phyloP scores from a whole-genome alignment of 345 rosid species.

The Salix purpurea region DNA sequence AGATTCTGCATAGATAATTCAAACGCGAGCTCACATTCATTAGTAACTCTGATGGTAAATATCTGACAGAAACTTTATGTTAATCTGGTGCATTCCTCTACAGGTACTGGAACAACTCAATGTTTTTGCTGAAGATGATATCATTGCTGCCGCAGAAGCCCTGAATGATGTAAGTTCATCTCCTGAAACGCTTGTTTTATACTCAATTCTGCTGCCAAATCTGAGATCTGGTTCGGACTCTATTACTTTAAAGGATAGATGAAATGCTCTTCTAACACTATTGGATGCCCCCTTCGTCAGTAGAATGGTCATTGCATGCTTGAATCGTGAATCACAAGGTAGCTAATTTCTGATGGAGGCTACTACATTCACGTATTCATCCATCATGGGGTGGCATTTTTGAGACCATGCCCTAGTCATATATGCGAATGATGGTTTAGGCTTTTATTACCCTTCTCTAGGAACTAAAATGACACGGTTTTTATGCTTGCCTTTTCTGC shows the following conservation, averaged over 20 bases:
- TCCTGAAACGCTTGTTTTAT: background rate
- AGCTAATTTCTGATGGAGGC: background rate
- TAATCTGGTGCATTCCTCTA: background rate
- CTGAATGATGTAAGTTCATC: conserved; percentile 63
- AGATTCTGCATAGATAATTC: background rate
- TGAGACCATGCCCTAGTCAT: background rate
- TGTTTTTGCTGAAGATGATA: conserved; percentile 68
- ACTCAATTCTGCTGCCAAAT: background rate
- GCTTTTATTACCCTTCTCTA: background rate
- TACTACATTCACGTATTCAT: background rate
- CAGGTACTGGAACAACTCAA: conserved; percentile 71
- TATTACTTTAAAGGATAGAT: background rate
- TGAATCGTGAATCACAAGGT: background rate
- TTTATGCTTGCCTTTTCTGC: background rate
- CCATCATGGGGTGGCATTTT: too few species aligned
- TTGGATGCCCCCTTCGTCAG: background rate
- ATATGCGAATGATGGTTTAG: background rate
- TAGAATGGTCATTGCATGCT: background rate
- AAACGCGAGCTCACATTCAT: background rate
- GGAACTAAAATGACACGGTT: background rate
- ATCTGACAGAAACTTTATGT: background rate
- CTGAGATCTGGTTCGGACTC: background rate
- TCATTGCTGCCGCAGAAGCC: conserved; percentile 71
- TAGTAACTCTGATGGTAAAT: background rate
- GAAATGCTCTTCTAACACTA: background rate